Evolutionary conservation across 75 land plant species (phyloP), one percentile per base, ranked within the genome.

Genomic region (Picea glauca): DNA sequence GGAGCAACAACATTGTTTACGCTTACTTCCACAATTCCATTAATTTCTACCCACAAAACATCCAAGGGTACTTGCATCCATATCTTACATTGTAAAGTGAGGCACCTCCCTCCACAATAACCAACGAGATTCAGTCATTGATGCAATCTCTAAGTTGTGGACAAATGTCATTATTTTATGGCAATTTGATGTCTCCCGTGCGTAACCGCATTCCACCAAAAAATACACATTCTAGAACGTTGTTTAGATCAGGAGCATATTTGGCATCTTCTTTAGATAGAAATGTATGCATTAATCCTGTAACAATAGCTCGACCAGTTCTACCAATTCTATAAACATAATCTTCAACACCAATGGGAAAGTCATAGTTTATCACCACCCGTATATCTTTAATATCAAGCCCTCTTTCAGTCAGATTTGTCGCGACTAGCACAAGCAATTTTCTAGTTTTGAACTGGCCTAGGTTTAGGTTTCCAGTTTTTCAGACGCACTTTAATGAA

Each of bases 301-400:
- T 95, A 11, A 96, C 98, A 74, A 95, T 95, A 72, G 98, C 98
- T 78, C 98, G 81, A 0, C 98, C 98, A 35, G 98, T 94, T 60
- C 98, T 84, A 30, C 98, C 98, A 76, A 94, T 94, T 63, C 98
- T 89, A 75, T 95, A 96, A 6, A 95, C 98, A 82, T 95, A 95
- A 62, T 95, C 98, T 79, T 95, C 98, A 26, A 95, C 91, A 31
- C 96, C 96, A 43, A 88, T 93, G 12, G 98, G 98, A 80, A 95
- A 95, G 62, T 95, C 98, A 80, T 87, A 95, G 79, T 95, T 95
- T 81, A 95, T 79, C 59, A 95, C 98, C 81, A 91, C 93, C 94
- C 90, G 86, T 63, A 92, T 92, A 78, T 92, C 94, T 77, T 92
- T 92, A 23, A 92, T 67, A 77, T 92, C 94, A 35, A 92, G 77